A percentile compares a stretch with the other conserved stretches of the same genome.
These are phyloP conservation scores for Entrophospora sp. DNA, from an alignment of 192 early-diverging fungal genomes.

Conservation along the genomic window DNA sequence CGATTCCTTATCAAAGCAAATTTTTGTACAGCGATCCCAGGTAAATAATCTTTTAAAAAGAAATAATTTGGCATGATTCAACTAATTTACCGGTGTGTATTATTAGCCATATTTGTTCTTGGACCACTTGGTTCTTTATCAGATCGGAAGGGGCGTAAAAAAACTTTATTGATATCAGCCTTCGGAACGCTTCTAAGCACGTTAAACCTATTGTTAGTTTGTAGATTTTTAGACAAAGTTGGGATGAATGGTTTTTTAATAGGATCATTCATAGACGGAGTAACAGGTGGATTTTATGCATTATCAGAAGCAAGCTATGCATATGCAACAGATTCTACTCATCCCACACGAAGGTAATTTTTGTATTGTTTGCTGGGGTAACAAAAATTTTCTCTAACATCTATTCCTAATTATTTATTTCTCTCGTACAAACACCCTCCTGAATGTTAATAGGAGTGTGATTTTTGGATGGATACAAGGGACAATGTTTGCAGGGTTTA, in stretches of 20 bases:
- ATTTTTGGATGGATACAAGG: slow-evolving; percentile 11
- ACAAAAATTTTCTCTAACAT: neutral
- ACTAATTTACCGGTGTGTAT: no score
- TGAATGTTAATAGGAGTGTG: neutral
- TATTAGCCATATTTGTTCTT: slow-evolving; percentile 7
- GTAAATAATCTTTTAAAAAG: neutral
- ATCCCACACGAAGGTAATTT: slow-evolving; percentile 3
- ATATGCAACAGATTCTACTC: slow-evolving; percentile 2
- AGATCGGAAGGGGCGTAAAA: slow-evolving; percentile 9
- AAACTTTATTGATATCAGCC: neutral
- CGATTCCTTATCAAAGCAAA: neutral
- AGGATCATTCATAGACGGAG: neutral
- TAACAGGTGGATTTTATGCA: neutral
- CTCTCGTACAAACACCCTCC: no score
- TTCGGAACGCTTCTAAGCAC: neutral
- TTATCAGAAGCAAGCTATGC: neutral
- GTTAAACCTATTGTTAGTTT: neutral
- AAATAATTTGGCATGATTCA: neutral
- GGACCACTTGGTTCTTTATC: slow-evolving; percentile 5
- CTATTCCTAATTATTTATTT: neutral
- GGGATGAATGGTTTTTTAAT: neutral
- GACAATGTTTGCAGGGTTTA: neutral
- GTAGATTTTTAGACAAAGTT: neutral
- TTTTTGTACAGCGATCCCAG: slow-evolving; percentile 10
- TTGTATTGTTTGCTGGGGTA: neutral